Evolutionary conservation across 2,329 filamentous ascomycete genomes (phyloP), one percentile per base, ranked within the genome.

Genomic region (Fusarium sp.): DNA sequence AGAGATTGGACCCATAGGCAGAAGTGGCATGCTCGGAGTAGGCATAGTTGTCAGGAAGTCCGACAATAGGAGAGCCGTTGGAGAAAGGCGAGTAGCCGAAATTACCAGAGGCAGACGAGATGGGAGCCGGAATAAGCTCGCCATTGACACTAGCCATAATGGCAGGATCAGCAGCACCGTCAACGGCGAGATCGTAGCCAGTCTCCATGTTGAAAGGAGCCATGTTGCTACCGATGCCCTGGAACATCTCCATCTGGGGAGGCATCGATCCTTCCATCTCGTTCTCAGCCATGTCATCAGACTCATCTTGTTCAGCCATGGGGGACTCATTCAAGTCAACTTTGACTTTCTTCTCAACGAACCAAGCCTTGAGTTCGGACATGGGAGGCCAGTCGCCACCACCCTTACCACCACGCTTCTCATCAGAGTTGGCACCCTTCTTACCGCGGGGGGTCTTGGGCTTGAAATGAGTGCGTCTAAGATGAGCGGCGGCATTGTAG

Each of bases 401-500:
- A 23, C 73, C 74, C 55, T 73, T 88, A 14, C 85, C 86, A 12
- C 86, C 86, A 16, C 86, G 83, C 77, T 84, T 87, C 74, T 87
- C 85, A 18, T 82, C 82, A 9, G 46, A 50, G 18, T 64, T 76
- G 20, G 67, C 73, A 73, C 80, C 82, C 47, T 80, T 82, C 74
- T 83, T 83, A 37, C 80, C 81, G 16, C 86, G 82, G 10, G 81
- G 76, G 3, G 81, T 77, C 79, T 87, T 88, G 55, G 84, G 90
- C 76, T 92, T 92, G 84, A 98, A 98, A 78, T 98, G 95, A 1
- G 92, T 91, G 51, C 95, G 90, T 43, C 94, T 88, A 11, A 98
- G 86, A 78, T 98, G 95, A 1, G 94, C 95, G 0, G 94, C 94
- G 1, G 94, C 95, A 75, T 98, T 98, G 82, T 98, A 98, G 81